Evolutionary conservation across 2,329 filamentous ascomycete genomes (phyloP).

Genomic region (Neonectria neomacrospora): DNA sequence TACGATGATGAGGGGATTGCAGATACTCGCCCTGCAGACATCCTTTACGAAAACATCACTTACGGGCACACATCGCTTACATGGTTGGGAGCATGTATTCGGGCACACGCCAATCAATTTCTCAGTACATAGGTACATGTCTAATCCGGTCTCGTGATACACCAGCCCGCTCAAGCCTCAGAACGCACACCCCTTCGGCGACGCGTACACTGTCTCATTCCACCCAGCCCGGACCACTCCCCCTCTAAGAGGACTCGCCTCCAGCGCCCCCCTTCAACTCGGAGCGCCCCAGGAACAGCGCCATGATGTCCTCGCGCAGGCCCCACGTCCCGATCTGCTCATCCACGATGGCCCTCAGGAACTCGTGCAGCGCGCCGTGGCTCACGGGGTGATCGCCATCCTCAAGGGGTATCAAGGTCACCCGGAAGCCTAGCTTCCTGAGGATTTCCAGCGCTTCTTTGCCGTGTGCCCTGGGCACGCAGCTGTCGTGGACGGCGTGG

Average conservation of each 20-base stretch:
- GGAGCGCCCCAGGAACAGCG: background rate
- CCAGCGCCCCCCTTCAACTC: background rate
- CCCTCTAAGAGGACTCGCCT: background rate
- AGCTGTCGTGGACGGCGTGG: background rate
- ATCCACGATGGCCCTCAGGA: background rate
- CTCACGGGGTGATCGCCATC: background rate
- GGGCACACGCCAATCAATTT: background rate
- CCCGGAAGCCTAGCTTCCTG: conserved; percentile 7
- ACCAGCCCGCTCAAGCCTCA: background rate
- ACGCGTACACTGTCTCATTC: background rate
- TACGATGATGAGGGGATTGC: background rate
- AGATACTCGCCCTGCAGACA: background rate
- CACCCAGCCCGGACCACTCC: background rate
- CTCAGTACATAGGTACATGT: background rate
- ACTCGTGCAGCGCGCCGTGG: background rate
- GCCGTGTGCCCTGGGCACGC: background rate
- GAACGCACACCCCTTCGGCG: background rate
- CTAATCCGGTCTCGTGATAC: background rate
- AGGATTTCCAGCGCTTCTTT: conserved; percentile 10
- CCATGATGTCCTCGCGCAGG: background rate
- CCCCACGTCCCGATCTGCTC: background rate
- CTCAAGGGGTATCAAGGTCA: background rate
- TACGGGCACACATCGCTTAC: no score
- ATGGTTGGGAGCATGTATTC: background rate
- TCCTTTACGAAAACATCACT: background rate